These are phyloP conservation scores for Babesia ovis DNA, from an alignment of 169 alveolate genomes.

Conservation along the genomic window DNA sequence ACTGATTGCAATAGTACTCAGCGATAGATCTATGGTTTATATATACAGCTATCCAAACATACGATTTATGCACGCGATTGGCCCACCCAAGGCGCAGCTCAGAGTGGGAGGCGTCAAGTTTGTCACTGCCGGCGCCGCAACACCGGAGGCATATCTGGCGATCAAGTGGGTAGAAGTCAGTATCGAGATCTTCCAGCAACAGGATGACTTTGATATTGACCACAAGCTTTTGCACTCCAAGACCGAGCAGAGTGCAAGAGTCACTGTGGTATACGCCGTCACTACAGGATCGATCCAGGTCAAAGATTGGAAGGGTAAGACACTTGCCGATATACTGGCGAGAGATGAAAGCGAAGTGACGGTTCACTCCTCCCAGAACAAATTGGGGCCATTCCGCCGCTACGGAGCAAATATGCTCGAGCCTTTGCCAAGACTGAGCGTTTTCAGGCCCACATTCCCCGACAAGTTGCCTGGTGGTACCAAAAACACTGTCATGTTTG, in stretches of 20 bases:
- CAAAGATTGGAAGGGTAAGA: constrained; percentile 4
- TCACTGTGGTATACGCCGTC: constrained; percentile 20
- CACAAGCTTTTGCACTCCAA: neutral
- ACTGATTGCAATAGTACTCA: constrained; percentile 25
- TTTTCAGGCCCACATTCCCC: constrained; percentile 37
- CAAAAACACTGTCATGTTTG: constrained; percentile 12
- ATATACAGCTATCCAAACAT: constrained; percentile 33
- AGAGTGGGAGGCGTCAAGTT: constrained; percentile 35
- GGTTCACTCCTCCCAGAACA: neutral
- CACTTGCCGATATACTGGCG: constrained; percentile 29
- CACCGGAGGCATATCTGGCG: constrained; percentile 6
- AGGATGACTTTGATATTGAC: constrained; percentile 32
- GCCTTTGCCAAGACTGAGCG: constrained; percentile 8
- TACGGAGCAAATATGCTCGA: neutral
- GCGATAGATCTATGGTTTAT: constrained; percentile 34
- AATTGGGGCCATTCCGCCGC: neutral
- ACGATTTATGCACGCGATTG: constrained; percentile 17
- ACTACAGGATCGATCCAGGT: neutral
- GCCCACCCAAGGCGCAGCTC: constrained; percentile 30
- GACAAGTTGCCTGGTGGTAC: constrained; percentile 9
- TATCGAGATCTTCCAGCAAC: constrained; percentile 34
- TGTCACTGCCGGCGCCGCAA: neutral
- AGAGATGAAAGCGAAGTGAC: constrained; percentile 12
- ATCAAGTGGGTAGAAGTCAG: constrained; percentile 45
- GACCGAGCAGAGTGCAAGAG: neutral